Evolutionary conservation across 768 basidiomycete species (phyloP).

Genomic region (Phallus indusiatus): DNA sequence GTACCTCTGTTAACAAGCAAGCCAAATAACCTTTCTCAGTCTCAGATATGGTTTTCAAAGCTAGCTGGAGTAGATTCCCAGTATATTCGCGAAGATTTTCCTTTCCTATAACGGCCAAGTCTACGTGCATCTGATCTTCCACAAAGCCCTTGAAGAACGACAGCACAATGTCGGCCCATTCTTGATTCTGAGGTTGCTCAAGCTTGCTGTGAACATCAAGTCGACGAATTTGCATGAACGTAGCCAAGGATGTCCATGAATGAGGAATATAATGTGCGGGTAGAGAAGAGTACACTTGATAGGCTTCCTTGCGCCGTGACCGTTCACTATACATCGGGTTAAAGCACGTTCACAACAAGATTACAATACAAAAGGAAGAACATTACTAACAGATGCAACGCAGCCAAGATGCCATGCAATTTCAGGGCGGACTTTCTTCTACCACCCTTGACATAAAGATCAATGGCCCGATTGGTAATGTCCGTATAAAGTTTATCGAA

Average conservation of each 20-base stretch:
- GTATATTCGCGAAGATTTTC: conserved; percentile 42
- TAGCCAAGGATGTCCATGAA: conserved; percentile 72
- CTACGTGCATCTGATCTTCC: conserved; percentile 37
- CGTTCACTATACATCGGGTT: conserved; percentile 45
- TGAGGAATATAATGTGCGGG: conserved; percentile 80
- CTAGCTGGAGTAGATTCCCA: conserved; percentile 35
- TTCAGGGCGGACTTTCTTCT: conserved; percentile 80
- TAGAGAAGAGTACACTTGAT: conserved; percentile 67
- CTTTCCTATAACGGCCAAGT: conserved; percentile 44
- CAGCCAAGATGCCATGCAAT: conserved; percentile 78
- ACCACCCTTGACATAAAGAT: conserved; percentile 74
- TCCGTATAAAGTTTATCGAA: conserved; percentile 75
- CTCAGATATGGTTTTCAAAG: conserved; percentile 39
- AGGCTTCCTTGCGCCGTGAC: conserved; percentile 48
- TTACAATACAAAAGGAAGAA: conserved; percentile 3
- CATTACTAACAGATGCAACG: conserved; percentile 72
- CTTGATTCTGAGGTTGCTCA: conserved; percentile 51
- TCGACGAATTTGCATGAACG: conserved; percentile 67
- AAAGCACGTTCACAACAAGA: conserved; percentile 6
- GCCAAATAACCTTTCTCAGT: conserved; percentile 44
- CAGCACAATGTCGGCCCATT: conserved; percentile 74
- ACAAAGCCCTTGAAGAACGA: conserved; percentile 67
- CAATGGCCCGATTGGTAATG: conserved; percentile 74
- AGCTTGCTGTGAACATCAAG: conserved; percentile 55
- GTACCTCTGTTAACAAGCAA: background rate